phyloP scores from a whole-genome alignment of 495 filamentous ascomycete species.

The Corynascus novoguineensis region DNA sequence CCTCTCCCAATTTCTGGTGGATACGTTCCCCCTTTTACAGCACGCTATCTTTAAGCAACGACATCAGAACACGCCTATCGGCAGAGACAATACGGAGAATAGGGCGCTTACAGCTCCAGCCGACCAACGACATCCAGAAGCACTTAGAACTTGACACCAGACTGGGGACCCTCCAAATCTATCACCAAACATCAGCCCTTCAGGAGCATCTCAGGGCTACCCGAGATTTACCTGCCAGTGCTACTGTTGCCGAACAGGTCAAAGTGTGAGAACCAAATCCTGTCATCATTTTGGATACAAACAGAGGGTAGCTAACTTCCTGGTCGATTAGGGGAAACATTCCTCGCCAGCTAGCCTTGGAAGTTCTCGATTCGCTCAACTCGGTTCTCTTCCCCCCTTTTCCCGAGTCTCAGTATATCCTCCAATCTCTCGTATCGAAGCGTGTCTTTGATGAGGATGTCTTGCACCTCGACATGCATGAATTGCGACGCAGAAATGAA shows the following conservation, averaged over 20 bases:
- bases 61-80: not conserved
- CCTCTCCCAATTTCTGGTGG: not conserved
- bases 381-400: not conserved
- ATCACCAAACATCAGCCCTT: not conserved
- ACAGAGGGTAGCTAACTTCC: not conserved
- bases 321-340: not conserved
- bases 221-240: not conserved
- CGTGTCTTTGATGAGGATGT: not conserved
- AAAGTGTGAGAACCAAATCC: not conserved
- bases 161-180: not conserved
- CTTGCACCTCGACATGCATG: not conserved
- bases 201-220: not conserved
- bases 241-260: not conserved
- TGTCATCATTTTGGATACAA: not conserved
- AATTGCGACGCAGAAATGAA: not conserved
- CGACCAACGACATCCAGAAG: not conserved
- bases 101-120: not conserved
- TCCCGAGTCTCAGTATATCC: not conserved
- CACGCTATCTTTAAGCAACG: not conserved
- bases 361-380: not conserved
- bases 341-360: not conserved
- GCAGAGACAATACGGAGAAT: not conserved
- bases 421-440: not conserved
- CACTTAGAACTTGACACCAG: not conserved
- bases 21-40: not conserved